Conservation (phyloP, 305 asterid species). For the Fraxinus paxiana region DNA sequence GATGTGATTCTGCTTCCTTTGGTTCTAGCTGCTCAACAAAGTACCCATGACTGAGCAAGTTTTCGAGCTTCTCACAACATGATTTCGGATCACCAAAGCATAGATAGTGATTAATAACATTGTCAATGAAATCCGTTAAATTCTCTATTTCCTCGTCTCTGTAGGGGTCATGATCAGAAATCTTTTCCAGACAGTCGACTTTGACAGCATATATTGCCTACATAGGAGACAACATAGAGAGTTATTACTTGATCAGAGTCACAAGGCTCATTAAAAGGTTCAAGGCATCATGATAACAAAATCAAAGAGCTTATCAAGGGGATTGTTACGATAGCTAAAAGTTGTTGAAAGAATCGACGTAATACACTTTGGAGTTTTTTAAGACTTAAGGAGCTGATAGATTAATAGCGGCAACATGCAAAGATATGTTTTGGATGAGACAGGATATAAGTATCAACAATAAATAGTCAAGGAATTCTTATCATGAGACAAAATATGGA, state of each 20-base stretch:
- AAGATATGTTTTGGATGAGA: neutral
- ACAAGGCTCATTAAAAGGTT: neutral
- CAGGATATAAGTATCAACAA: neutral
- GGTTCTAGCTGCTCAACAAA: neutral
- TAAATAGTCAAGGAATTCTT: neutral
- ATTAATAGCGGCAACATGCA: neutral
- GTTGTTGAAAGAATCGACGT: neutral
- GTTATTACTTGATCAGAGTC: neutral
- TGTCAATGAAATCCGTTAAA: slow-evolving; percentile 33
- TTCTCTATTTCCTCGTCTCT: slow-evolving; percentile 23
- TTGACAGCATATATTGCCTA: slow-evolving; percentile 35
- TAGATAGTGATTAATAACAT: slow-evolving; percentile 44
- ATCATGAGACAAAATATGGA: neutral
- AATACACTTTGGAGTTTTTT: neutral
- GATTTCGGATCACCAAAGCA: slow-evolving; percentile 32
- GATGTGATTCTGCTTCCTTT: slow-evolving; percentile 17
- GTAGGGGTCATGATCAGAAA: slow-evolving; percentile 4
- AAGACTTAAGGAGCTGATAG: neutral
- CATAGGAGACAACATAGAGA: neutral
- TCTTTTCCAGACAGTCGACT: slow-evolving; percentile 1
- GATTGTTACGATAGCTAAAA: neutral
- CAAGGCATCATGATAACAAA: neutral
- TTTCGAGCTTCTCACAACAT: slow-evolving; percentile 61
- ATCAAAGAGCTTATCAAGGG: neutral
- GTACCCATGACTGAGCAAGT: slow-evolving; percentile 41